Evolutionary conservation across 176 grass and related monocot species (phyloP).

Genomic region (Miscanthus lutarioriparius): DNA sequence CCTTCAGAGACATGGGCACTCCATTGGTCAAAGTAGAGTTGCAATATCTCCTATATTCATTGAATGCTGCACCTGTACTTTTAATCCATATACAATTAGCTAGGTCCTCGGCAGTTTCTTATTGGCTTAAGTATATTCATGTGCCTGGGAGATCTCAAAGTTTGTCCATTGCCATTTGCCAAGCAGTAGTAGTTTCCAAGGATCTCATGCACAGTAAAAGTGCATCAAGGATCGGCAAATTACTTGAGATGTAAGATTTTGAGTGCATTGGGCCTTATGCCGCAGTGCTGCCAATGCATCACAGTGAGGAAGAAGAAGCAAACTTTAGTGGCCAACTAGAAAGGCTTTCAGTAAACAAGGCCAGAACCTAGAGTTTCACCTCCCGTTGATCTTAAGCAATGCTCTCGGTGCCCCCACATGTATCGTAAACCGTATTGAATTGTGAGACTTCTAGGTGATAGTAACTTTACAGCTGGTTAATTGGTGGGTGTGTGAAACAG

Average conservation of each 20-base stretch:
- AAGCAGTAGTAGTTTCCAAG: constrained; percentile 38
- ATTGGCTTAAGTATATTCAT: constrained; percentile 44
- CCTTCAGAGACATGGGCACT: neutral
- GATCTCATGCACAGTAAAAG: constrained; percentile 35
- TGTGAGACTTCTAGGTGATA: constrained; percentile 29
- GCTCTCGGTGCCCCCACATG: constrained; percentile 17
- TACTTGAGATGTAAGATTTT: constrained; percentile 49
- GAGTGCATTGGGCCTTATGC: constrained; percentile 34
- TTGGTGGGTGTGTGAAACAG: constrained; percentile 11
- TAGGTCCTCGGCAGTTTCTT: constrained; percentile 33
- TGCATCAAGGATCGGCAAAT: constrained; percentile 31
- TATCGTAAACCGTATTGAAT: constrained; percentile 33
- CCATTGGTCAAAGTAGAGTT: constrained; percentile 50
- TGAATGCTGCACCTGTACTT: constrained; percentile 49
- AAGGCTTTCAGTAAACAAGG: constrained; percentile 35
- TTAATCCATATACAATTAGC: constrained; percentile 14
- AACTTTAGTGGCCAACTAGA: constrained; percentile 41
- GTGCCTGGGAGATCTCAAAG: constrained; percentile 39
- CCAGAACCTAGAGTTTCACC: constrained; percentile 38
- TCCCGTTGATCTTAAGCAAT: constrained; percentile 32
- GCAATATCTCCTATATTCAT: constrained; percentile 29
- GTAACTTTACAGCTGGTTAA: neutral
- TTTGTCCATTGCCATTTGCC: constrained; percentile 41
- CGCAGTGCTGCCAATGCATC: constrained; percentile 17
- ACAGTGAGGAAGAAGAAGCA: constrained; percentile 30